A percentile compares a stretch with the other conserved stretches of the same genome.
phyloP scores from a whole-genome alignment of 768 basidiomycete genomes.

The Rubroboletus pulcherrimus region DNA sequence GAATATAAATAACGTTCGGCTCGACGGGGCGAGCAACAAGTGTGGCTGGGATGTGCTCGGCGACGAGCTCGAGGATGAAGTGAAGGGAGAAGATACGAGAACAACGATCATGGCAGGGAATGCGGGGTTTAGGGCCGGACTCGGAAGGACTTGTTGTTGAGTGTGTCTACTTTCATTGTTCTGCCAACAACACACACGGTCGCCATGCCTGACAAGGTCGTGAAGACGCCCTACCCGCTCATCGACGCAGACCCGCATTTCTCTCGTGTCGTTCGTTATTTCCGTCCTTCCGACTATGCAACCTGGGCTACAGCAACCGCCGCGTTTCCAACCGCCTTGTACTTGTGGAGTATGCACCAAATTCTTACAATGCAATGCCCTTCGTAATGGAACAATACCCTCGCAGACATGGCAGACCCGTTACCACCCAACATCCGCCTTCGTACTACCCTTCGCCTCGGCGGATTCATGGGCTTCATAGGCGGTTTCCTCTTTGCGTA shows the following conservation, averaged over 20 bases:
- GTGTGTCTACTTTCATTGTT: conserved; percentile 4
- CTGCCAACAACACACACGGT: background rate
- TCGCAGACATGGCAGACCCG: conserved; percentile 45
- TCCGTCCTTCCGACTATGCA: conserved; percentile 84
- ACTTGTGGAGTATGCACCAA: conserved; percentile 68
- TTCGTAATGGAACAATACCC: conserved; percentile 11
- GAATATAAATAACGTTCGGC: conserved; percentile 5
- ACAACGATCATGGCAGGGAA: conserved; percentile 21
- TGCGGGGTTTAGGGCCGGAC: conserved; percentile 31
- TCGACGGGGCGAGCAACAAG: conserved; percentile 4
- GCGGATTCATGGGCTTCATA: conserved; percentile 76
- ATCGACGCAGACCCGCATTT: conserved; percentile 94
- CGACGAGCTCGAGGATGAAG: conserved; percentile 9
- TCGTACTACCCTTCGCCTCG: conserved; percentile 45
- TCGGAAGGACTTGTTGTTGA: conserved; percentile 13
- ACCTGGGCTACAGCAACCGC: conserved; percentile 78
- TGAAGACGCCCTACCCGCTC: conserved; percentile 75
- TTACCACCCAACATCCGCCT: conserved; percentile 34
- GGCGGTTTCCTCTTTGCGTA: conserved; percentile 94
- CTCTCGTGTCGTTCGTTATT: conserved; percentile 80
- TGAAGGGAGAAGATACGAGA: conserved; percentile 20
- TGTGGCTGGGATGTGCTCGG: conserved; percentile 1
- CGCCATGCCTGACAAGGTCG: conserved; percentile 43
- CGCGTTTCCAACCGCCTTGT: conserved; percentile 77
- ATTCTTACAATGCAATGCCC: conserved; percentile 1